Conservation (phyloP, 2,329 filamentous ascomycete species). For the Diplocarpon rosae region DNA sequence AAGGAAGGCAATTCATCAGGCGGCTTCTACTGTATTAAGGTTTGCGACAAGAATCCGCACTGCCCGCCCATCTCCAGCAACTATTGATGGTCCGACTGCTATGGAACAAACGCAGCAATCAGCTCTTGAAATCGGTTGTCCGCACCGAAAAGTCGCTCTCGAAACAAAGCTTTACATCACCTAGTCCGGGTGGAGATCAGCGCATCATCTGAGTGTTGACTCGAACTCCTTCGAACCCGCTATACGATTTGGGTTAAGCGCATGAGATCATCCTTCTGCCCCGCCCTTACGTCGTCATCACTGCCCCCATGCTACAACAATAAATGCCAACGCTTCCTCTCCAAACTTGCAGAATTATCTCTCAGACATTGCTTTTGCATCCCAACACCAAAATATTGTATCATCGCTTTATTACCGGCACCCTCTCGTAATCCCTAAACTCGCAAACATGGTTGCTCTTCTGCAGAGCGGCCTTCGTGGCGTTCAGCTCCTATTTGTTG, state of each 20-base stretch:
- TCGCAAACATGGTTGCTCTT: constrained; percentile 15
- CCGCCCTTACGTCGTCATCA: constrained; percentile 1
- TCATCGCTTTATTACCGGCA: too few relatives aligned
- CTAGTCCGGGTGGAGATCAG: neutral
- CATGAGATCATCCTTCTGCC: constrained; percentile 4
- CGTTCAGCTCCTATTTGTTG: constrained; percentile 22
- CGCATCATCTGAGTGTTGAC: constrained; percentile 5
- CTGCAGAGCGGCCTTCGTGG: constrained; percentile 18
- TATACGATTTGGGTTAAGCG: constrained; percentile 1
- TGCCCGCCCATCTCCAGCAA: too few relatives aligned
- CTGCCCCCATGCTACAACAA: neutral
- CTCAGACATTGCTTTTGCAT: neutral
- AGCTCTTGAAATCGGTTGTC: too few relatives aligned
- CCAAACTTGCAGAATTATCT: neutral
- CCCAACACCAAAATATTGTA: neutral
- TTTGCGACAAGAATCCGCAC: too few relatives aligned
- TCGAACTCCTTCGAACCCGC: neutral
- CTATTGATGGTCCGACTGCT: too few relatives aligned
- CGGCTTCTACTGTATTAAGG: too few relatives aligned
- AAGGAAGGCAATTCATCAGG: too few relatives aligned
- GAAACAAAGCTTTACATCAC: too few relatives aligned
- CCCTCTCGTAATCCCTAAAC: neutral
- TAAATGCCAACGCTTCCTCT: constrained; percentile 2
- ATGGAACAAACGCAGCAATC: too few relatives aligned
- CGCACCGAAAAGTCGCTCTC: too few relatives aligned